Percentiles rank a stretch among this genome's conserved stretches.
These are phyloP conservation scores for Aeminium ludgeri DNA, from an alignment of 495 filamentous ascomycete genomes.

Conservation along the genomic window DNA sequence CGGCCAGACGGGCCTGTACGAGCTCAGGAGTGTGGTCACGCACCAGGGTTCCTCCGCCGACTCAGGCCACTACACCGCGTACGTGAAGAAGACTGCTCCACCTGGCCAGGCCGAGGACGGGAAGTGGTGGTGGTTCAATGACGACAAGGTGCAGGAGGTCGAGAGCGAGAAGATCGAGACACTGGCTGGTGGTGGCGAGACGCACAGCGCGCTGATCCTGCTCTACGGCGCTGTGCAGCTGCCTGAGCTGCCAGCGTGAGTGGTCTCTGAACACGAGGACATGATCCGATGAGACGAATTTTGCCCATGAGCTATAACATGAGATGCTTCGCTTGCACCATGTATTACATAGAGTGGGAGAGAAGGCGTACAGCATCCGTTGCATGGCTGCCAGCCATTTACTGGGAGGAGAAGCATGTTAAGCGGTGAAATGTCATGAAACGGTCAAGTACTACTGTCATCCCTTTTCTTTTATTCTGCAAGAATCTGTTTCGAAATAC, in stretches of 20 bases:
- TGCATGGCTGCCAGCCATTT: too few species aligned
- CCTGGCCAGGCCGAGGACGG: constrained; percentile 60
- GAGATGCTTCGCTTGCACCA: not conserved
- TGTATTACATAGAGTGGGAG: too few species aligned
- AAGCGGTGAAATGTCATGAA: too few species aligned
- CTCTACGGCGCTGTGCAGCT: constrained; percentile 75
- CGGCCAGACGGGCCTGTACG: constrained; percentile 86
- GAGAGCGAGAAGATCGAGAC: constrained; percentile 79
- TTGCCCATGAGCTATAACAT: not conserved
- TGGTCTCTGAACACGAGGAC: too few species aligned
- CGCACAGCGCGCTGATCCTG: constrained; percentile 82
- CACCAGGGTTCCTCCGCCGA: constrained; percentile 94
- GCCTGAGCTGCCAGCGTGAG: too few species aligned
- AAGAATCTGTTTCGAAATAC: too few species aligned
- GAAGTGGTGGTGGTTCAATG: constrained; percentile 99
- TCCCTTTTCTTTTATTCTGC: too few species aligned
- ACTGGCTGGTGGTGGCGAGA: constrained; percentile 85
- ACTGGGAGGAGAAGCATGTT: too few species aligned
- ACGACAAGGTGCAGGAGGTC: constrained; percentile 92
- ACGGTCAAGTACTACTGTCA: too few species aligned
- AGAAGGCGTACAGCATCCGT: too few species aligned
- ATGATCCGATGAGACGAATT: not conserved
- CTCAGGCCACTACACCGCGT: constrained; percentile 93
- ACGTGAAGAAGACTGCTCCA: constrained; percentile 76
- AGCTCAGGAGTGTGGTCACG: constrained; percentile 87